Evolutionary conservation across 768 basidiomycete genomes (phyloP), one percentile per base, ranked within the genome.

Genomic region (Coprinopsis strossmayeri): DNA sequence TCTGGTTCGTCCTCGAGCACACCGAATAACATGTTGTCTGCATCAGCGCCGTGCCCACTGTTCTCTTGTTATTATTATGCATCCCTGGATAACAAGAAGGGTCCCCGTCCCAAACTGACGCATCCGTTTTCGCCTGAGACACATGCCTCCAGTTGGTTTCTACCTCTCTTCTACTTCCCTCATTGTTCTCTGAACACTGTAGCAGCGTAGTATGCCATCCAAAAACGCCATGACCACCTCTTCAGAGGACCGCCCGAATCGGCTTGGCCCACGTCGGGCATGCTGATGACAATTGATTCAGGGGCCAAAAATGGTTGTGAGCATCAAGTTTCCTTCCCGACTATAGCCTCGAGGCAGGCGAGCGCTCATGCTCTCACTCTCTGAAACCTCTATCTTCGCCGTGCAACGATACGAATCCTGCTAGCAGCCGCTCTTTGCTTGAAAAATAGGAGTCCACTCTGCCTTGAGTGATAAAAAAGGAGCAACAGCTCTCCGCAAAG

Each of bases 281-380:
- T 32, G 30, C 15, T 32, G 30, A 32, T 32, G 7, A 15, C 30
- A 32, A 32, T 32, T 32, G 30, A 32, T 32, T 32, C 15, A 32
- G 9, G 30, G 15, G 9, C 7, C 15, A 7, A 32, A 15, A 32
- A 32, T n/a, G n/a, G n/a, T n/a, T n/a, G n/a, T n/a, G n/a, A n/a
- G n/a, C n/a, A 32, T 15, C 30, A 15, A 32, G 15, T 7, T 7
- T 32, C 30, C 30, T 9, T 38, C 17, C 18, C 18, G 11, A 7
- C 37, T 13, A 9, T 17, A 10, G 37, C 37, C 37, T 38, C 37
- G 41, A 42, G 41, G 18, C 41, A 21, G 37, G 10, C 24, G 20
- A 42, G 41, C 41, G 41, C 41, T 42, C 41, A 42, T 42, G 41
- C 41, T 21, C 41, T 5, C 41, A 5, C 17, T 23, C 41, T 42